A percentile compares a stretch with the other conserved stretches of the same genome.
Conservation (phyloP, 1,139 yeast genomes). For the Geotrichum reessii region DNA sequence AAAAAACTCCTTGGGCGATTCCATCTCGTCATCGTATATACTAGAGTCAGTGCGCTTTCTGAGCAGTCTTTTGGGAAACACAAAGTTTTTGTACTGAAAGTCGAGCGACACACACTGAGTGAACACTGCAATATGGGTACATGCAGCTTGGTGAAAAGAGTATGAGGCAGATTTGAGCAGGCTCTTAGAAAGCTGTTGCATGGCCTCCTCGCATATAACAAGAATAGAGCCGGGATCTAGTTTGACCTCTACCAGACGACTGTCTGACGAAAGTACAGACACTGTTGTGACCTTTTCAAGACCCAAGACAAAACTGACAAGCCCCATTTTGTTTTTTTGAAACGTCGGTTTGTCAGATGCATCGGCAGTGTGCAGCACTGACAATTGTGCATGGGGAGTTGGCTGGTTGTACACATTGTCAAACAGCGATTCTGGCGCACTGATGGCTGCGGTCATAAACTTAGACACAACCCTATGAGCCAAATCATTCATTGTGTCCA, state of each 20-base stretch:
- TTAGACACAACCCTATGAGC: conserved; percentile 1
- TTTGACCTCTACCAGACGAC: not conserved
- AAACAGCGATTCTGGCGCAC: conserved; percentile 2
- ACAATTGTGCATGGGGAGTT: not conserved
- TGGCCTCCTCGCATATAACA: conserved; percentile 6
- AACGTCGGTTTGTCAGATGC: not conserved
- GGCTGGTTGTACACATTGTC: conserved; percentile 4
- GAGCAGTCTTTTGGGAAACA: conserved; percentile 7
- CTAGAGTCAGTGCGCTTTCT: not conserved
- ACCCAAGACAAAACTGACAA: conserved; percentile 3
- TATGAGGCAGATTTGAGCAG: conserved; percentile 9
- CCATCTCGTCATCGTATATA: not conserved
- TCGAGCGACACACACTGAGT: conserved; percentile 16
- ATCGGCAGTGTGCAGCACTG: conserved; percentile 3
- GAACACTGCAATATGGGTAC: conserved; percentile 4
- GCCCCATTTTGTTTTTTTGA: conserved; percentile 6
- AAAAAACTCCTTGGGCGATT: conserved; percentile 10
- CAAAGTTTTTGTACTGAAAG: conserved; percentile 12
- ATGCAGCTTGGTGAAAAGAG: not conserved
- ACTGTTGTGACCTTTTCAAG: not conserved
- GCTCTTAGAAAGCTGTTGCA: conserved; percentile 4
- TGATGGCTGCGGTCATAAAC: conserved; percentile 11
- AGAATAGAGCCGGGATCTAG: conserved; percentile 4
- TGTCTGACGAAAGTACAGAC: conserved; percentile 7
- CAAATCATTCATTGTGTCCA: conserved; percentile 6